phyloP scores from a whole-genome alignment of 176 grass and related monocot genomes.

The Aegilops tauschii region DNA sequence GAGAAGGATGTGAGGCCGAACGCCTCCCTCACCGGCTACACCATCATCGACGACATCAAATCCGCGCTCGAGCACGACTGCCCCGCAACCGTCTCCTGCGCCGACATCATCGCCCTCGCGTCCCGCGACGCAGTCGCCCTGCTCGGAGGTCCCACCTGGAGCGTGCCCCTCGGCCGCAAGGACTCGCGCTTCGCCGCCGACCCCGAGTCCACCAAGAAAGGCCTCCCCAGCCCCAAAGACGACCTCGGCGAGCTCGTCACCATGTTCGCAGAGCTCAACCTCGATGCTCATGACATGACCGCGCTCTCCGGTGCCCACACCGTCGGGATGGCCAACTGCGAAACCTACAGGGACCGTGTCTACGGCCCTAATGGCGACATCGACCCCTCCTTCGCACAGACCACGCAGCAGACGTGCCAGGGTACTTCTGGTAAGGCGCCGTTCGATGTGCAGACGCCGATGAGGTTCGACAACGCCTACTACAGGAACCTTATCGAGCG shows the following conservation, averaged over 20 bases:
- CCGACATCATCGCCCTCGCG: slow-evolving; percentile 51
- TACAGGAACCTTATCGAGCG: slow-evolving; percentile 43
- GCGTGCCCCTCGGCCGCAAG: slow-evolving; percentile 62
- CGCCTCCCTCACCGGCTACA: slow-evolving; percentile 34
- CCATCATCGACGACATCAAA: slow-evolving; percentile 69
- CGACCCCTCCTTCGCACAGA: slow-evolving; percentile 20
- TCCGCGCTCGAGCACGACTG: slow-evolving; percentile 41
- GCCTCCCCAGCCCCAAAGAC: slow-evolving; percentile 34
- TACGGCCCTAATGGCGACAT: not conserved
- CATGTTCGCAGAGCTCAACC: slow-evolving; percentile 34
- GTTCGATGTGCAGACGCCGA: slow-evolving; percentile 9
- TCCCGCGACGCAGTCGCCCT: slow-evolving; percentile 52
- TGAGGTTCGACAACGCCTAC: slow-evolving; percentile 55
- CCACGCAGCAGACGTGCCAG: not conserved
- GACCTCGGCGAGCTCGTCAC: slow-evolving; percentile 24
- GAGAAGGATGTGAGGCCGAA: slow-evolving; percentile 52
- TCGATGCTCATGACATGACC: slow-evolving; percentile 42
- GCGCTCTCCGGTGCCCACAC: slow-evolving; percentile 59
- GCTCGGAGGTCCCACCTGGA: slow-evolving; percentile 59
- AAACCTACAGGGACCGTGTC: not conserved
- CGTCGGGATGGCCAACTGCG: slow-evolving; percentile 29
- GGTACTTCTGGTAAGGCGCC: slow-evolving; percentile 5
- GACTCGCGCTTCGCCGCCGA: slow-evolving; percentile 41
- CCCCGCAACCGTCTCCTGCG: slow-evolving; percentile 52
- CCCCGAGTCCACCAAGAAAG: not conserved